Evolutionary conservation across 2,329 filamentous ascomycete genomes (phyloP).

Genomic region (Leptographium wingfieldii): DNA sequence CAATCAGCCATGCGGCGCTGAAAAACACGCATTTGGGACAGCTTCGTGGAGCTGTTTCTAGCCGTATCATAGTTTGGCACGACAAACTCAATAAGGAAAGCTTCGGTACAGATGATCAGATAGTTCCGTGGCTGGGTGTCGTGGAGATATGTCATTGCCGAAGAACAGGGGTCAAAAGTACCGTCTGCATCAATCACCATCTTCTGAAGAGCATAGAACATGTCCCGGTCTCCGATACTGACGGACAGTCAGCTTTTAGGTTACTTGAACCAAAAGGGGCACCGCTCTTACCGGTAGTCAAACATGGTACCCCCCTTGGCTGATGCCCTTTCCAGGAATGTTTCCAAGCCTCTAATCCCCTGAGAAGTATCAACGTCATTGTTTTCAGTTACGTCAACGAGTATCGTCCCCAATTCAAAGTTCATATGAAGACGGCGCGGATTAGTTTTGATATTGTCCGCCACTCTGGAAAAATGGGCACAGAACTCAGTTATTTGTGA

Average conservation of each 20-base stretch:
- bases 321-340: neutral
- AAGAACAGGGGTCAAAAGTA: conserved; percentile 7
- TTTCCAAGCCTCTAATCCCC: neutral
- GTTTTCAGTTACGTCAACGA: neutral
- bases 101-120: conserved; percentile 10
- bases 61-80: conserved; percentile 1
- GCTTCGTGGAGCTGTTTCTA: neutral
- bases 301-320: neutral
- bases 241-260: neutral
- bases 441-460: neutral
- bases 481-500: neutral
- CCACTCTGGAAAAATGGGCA: neutral
- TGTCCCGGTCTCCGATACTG: conserved; percentile 1
- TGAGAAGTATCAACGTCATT: neutral
- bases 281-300: neutral
- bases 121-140: conserved; percentile 8
- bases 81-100: conserved; percentile 13
- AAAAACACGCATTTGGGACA: conserved; percentile 7
- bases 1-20: conserved; percentile 2
- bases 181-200: neutral
- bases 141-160: neutral
- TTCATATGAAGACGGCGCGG: neutral
- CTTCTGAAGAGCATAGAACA: conserved; percentile 2
- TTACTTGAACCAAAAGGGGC: too few relatives aligned
- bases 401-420: neutral